phyloP scores from a whole-genome alignment of 2,329 filamentous ascomycete genomes.

The Xylariales sp. region DNA sequence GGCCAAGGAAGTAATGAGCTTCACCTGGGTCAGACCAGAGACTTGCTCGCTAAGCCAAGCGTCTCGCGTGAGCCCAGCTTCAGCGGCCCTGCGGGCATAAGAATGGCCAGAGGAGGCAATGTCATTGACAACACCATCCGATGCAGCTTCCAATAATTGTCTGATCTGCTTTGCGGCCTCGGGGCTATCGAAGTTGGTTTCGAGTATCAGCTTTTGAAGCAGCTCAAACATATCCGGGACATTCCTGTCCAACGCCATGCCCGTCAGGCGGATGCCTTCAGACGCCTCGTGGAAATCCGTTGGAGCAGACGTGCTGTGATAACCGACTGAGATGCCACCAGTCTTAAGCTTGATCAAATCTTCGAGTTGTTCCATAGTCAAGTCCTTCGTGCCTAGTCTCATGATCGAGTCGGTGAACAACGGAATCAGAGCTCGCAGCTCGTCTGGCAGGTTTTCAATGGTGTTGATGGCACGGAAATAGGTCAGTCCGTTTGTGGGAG shows the following conservation, averaged over 20 bases:
- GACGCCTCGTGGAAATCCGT: slow-evolving; percentile 63
- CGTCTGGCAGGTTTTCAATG: slow-evolving; percentile 74
- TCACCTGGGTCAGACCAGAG: slow-evolving; percentile 85
- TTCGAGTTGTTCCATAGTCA: slow-evolving; percentile 91
- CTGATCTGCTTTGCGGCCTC: slow-evolving; percentile 78
- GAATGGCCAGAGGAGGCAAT: slow-evolving; percentile 88
- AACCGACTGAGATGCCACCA: slow-evolving; percentile 79
- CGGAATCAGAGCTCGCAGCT: slow-evolving; percentile 78
- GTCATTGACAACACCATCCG: slow-evolving; percentile 85
- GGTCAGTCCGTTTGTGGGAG: slow-evolving; percentile 89
- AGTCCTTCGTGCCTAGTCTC: slow-evolving; percentile 82
- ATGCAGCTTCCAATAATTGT: slow-evolving; percentile 79
- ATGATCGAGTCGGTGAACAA: slow-evolving; percentile 90
- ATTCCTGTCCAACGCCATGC: slow-evolving; percentile 85
- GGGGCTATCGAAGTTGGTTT: slow-evolving; percentile 84
- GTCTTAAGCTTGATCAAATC: slow-evolving; percentile 96
- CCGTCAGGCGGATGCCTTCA: slow-evolving; percentile 80
- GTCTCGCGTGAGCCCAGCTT: slow-evolving; percentile 69
- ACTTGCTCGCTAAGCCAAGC: slow-evolving; percentile 77
- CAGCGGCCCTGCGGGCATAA: slow-evolving; percentile 79
- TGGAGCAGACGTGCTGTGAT: slow-evolving; percentile 77
- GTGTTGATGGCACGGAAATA: slow-evolving; percentile 90
- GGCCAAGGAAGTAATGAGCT: slow-evolving; percentile 75
- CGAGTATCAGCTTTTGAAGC: slow-evolving; percentile 71
- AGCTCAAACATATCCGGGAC: slow-evolving; percentile 88